Evolutionary conservation across 805 yeast genomes (phyloP).

Genomic region (Sugiyamaella smithiae): DNA sequence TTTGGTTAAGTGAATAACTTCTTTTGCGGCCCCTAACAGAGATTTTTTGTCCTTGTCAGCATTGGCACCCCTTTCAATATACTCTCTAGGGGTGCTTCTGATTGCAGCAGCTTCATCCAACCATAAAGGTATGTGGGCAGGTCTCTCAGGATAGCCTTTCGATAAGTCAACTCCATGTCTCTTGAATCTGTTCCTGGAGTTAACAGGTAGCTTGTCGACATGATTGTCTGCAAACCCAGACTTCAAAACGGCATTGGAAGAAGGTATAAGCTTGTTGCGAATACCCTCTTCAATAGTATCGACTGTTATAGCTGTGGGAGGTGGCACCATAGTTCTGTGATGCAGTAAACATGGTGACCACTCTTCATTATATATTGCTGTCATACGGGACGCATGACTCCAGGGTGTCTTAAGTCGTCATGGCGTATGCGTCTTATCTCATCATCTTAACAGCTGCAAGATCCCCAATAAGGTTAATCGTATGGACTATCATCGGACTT

Average conservation of each 20-base stretch:
- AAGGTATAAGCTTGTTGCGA: constrained; percentile 3
- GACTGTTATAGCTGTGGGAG: constrained; percentile 12
- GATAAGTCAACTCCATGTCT: constrained; percentile 39
- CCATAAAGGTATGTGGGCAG: constrained; percentile 38
- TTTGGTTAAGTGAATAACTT: constrained; percentile 44
- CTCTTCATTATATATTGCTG: background rate
- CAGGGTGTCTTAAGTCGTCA: background rate
- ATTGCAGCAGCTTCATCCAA: constrained; percentile 42
- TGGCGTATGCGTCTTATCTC: constrained; percentile 2
- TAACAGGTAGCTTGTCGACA: constrained; percentile 25
- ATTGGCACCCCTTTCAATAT: constrained; percentile 37
- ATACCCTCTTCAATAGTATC: constrained; percentile 12
- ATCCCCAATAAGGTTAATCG: no score
- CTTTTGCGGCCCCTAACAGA: constrained; percentile 41
- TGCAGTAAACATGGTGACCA: background rate
- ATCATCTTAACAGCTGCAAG: no score
- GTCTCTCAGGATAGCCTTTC: constrained; percentile 42
- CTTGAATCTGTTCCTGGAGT: constrained; percentile 34
- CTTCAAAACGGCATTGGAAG: constrained; percentile 9
- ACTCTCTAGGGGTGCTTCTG: constrained; percentile 32
- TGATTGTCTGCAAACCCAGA: background rate
- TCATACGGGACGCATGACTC: no score
- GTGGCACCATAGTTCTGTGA: background rate
- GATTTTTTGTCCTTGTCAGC: constrained; percentile 41
- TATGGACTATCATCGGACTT: no score